Conservation (phyloP, 257 asterid species). For the Lycium ferocissimum region DNA sequence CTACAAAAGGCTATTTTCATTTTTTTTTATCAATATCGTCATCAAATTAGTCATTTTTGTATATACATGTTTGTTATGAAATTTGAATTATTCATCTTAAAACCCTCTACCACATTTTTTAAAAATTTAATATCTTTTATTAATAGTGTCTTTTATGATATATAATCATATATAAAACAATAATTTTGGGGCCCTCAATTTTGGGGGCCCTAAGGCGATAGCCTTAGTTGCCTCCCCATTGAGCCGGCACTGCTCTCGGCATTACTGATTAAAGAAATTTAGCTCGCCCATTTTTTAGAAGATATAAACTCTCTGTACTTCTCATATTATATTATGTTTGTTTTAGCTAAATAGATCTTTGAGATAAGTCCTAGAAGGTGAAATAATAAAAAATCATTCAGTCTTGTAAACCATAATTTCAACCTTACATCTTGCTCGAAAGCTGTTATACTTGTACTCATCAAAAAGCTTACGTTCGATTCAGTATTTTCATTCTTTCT, state of each 20-base stretch:
- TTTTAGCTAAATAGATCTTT: neutral
- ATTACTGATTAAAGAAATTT: slow-evolving; percentile 27
- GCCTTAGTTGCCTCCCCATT: too few relatives aligned
- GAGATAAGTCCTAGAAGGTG: neutral
- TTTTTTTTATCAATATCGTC: too few relatives aligned
- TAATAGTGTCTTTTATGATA: too few relatives aligned
- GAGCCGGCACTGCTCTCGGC: slow-evolving; percentile 24
- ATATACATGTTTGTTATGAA: too few relatives aligned
- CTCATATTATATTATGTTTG: neutral
- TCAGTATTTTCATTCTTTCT: neutral
- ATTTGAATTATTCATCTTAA: too few relatives aligned
- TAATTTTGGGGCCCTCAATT: too few relatives aligned
- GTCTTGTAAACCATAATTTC: neutral
- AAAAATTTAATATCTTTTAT: too few relatives aligned
- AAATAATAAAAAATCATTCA: neutral
- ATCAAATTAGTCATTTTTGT: too few relatives aligned
- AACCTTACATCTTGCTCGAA: neutral
- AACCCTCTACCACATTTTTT: too few relatives aligned
- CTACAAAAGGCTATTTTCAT: too few relatives aligned
- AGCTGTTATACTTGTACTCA: neutral
- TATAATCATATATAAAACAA: too few relatives aligned
- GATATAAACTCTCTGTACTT: neutral
- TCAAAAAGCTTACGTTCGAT: neutral
- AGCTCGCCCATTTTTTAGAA: neutral
- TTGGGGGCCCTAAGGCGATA: too few relatives aligned